Base-by-base conservation (phyloP, 2,329 filamentous ascomycete species). In the Colletotrichum sidae region DNA sequence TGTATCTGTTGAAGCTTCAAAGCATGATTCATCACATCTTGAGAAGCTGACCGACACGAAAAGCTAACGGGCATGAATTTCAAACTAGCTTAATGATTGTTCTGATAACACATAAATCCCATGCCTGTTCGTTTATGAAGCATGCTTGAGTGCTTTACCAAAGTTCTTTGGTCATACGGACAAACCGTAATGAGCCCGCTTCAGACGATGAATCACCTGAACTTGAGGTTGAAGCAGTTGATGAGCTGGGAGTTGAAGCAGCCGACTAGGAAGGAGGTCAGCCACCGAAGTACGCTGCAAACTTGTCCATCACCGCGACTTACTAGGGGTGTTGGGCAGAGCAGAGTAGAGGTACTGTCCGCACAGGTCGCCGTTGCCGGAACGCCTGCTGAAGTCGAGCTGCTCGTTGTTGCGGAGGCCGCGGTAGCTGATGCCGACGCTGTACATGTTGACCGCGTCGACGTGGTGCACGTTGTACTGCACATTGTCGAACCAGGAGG, bases 381-480 rank as follows among this genome's bases (percentile, higher is more conserved):
- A 35, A n/a, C 45, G 52, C 11, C 63, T 63, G 60, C 62, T 69
- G 25, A 68, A 65, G 45, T 70, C 68, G 2, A 70, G 62, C 61
- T 65, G 62, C 57, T 70, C 69, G 46, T 69, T 68, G 17, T n/a
- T 38, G 37, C 69, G 67, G 4, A 70, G 60, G 12, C 62, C 59
- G 15, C 68, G 67, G 33, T 67, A 68, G 59, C 52, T 64, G 50
- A 71, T 70, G 45, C 69, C 67, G 10, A 71, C 61, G 41, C 56
- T 62, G 59, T 39, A 71, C 49, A 67, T 64, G 44, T 69, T 67
- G 45, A 61, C 33, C 7, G 45, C 35, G 38, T 46, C 60, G 34
- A 42, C 55, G 61, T 67, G 54, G 17, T 63, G 54, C 9, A 63
- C 51, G 15, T 60, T 47, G 45, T 70, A 71, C 2, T 51, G n/a